Evolutionary conservation across 2,329 filamentous ascomycete genomes (phyloP), one percentile per base, ranked within the genome.

Genomic region (Cercospora sesami): DNA sequence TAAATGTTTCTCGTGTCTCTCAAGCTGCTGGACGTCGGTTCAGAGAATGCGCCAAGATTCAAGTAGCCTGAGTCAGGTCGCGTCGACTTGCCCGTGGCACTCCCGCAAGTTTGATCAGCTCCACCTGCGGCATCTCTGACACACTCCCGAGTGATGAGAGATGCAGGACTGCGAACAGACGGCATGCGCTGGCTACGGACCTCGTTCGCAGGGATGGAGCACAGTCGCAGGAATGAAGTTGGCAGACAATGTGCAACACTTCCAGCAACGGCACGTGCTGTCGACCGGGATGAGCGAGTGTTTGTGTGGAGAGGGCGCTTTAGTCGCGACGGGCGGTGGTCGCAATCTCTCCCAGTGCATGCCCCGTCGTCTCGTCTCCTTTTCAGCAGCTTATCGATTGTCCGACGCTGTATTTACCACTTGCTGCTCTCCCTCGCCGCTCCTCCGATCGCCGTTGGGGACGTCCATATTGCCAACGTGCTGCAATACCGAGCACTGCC

Each of bases 321-420:
- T 12, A 59, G 31, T 59, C 55, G 55, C 55, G 28, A 33, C 31
- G 55, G 31, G 28, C 31, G 55, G 55, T 23, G 55, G 28, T 59
- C 55, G 31, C 28, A 59, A 59, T 59, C 28, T 59, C 55, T 21
- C 16, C 26, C 14, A n/a, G n/a, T n/a, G 26, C 55, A 53, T 28
- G 48, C 23, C 48, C 48, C 21, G 23, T 53, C 48, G 48, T 53
- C 48, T 53, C 36, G 26, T 58, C 55, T 59, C 55, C 55, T 59
- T 59, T 59, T 59, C 28, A 21, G 48, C 23, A 16, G 58, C 63
- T 66, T 45, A 66, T 57, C 58, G 48, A 59, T 59, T 59, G 55
- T 5, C 28, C 26, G 10, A 14, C 26, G 12, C 26, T 23, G 55
- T 33, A 59, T 18, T 12, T 18, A 14, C 28, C 26, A 18, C 8